Evolutionary conservation across 495 filamentous ascomycete species (phyloP).

Genomic region (Penicillium ochrochloron): DNA sequence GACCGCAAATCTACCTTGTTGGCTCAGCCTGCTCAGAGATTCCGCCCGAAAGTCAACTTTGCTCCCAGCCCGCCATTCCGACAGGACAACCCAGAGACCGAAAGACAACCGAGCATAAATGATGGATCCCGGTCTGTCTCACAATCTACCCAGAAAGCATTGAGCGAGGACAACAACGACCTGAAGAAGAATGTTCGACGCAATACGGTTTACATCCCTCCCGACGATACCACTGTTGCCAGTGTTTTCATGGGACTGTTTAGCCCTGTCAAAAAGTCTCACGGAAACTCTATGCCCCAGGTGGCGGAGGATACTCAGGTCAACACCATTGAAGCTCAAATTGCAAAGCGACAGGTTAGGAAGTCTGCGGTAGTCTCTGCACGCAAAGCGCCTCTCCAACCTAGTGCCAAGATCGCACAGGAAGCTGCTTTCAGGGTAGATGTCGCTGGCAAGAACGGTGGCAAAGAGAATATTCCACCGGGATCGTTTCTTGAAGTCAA

Average conservation of each 20-base stretch:
- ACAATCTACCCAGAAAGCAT: slow-evolving; percentile 19
- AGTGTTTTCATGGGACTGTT: slow-evolving; percentile 50
- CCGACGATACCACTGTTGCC: slow-evolving; percentile 46
- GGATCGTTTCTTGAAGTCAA: slow-evolving; percentile 29
- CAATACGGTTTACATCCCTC: slow-evolving; percentile 47
- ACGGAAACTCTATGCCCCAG: background rate
- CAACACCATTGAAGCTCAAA: slow-evolving; percentile 32
- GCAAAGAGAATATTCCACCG: slow-evolving; percentile 55
- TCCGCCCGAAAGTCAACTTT: slow-evolving; percentile 42
- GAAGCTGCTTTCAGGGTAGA: slow-evolving; percentile 36
- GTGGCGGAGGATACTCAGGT: slow-evolving; percentile 27
- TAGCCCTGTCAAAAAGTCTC: slow-evolving; percentile 37
- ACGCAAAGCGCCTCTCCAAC: slow-evolving; percentile 43
- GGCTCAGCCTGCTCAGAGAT: slow-evolving; percentile 48
- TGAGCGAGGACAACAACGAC: slow-evolving; percentile 12
- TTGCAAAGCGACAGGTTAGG: slow-evolving; percentile 36
- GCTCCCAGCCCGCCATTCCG: slow-evolving; percentile 26
- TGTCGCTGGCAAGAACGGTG: slow-evolving; percentile 46
- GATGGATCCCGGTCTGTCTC: slow-evolving; percentile 23
- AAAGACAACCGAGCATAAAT: slow-evolving; percentile 14
- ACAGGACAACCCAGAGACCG: slow-evolving; percentile 14
- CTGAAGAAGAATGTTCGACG: slow-evolving; percentile 41
- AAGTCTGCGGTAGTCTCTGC: slow-evolving; percentile 35
- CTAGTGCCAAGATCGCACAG: slow-evolving; percentile 39
- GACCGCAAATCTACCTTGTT: slow-evolving; percentile 43